Evolutionary conservation across 371 early-diverging fungal species (phyloP).

Genomic region (Syncephalastrum monosporum): DNA sequence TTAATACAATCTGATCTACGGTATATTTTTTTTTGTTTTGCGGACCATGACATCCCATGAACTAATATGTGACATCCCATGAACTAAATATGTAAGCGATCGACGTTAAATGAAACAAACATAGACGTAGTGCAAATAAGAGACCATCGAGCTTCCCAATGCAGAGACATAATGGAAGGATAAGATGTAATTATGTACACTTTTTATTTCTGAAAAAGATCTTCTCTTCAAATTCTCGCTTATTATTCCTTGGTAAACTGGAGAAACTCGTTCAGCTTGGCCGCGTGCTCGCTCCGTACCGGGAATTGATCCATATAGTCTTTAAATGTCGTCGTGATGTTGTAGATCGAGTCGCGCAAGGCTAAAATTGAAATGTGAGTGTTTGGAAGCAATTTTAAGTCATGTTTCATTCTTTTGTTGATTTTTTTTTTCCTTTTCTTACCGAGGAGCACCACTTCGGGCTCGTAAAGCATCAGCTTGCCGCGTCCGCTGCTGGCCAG

Average conservation of each 20-base stretch:
- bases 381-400: not conserved
- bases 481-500: conserved; percentile 7
- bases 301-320: conserved; percentile 34
- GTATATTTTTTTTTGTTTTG: no score
- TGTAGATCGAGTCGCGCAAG: conserved; percentile 35
- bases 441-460: conserved; percentile 29
- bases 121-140: no score
- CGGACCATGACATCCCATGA: no score
- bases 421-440: not conserved
- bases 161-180: no score
- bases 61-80: no score
- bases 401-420: not conserved
- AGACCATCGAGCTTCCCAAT: no score
- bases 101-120: no score
- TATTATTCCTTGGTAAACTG: conserved; percentile 14
- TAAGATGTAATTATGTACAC: no score
- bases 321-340: conserved; percentile 44
- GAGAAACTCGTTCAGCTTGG: conserved; percentile 43
- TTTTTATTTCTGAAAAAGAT: no score
- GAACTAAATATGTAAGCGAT: no score
- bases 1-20: no score
- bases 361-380: not conserved
- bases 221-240: no score
- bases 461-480: conserved; percentile 19
- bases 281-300: conserved; percentile 32